phyloP scores from a whole-genome alignment of 805 yeast species.

The Saturnispora sanitii region DNA sequence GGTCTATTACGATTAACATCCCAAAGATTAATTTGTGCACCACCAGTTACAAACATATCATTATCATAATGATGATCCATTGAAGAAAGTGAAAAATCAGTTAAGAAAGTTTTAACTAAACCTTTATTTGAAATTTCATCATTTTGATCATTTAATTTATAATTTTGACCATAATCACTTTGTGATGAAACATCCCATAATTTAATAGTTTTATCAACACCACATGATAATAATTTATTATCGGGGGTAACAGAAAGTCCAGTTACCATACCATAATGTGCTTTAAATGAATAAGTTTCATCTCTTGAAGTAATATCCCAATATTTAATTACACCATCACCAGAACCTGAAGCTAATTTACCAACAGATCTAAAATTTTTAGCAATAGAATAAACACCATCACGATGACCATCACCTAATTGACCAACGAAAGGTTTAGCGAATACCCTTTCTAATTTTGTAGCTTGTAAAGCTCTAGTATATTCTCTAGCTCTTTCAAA shows the following conservation, averaged over 20 bases:
- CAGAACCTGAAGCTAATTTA: constrained; percentile 83
- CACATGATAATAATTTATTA: constrained; percentile 58
- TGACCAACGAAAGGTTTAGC: constrained; percentile 97
- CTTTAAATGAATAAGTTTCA: constrained; percentile 69
- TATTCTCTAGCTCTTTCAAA: constrained; percentile 96
- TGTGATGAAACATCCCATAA: constrained; percentile 69
- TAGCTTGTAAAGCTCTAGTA: constrained; percentile 87
- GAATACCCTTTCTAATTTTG: constrained; percentile 91
- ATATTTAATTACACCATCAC: constrained; percentile 89
- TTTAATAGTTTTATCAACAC: constrained; percentile 83
- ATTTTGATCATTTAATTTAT: constrained; percentile 8
- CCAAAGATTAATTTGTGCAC: constrained; percentile 88
- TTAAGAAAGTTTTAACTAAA: constrained; percentile 66
- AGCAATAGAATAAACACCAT: constrained; percentile 85
- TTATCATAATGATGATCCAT: constrained; percentile 79
- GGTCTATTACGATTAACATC: constrained; percentile 74
- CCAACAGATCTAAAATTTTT: constrained; percentile 61
- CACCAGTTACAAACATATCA: constrained; percentile 79
- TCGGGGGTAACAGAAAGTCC: constrained; percentile 73
- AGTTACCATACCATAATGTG: constrained; percentile 82
- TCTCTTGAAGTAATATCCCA: constrained; percentile 83
- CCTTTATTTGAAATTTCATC: constrained; percentile 36
- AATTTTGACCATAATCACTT: constrained; percentile 17
- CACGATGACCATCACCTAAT: constrained; percentile 88
- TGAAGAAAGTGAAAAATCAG: constrained; percentile 76